Evolutionary conservation across 2,329 filamentous ascomycete genomes (phyloP), one percentile per base, ranked within the genome.

Genomic region (Penicillium sp.): DNA sequence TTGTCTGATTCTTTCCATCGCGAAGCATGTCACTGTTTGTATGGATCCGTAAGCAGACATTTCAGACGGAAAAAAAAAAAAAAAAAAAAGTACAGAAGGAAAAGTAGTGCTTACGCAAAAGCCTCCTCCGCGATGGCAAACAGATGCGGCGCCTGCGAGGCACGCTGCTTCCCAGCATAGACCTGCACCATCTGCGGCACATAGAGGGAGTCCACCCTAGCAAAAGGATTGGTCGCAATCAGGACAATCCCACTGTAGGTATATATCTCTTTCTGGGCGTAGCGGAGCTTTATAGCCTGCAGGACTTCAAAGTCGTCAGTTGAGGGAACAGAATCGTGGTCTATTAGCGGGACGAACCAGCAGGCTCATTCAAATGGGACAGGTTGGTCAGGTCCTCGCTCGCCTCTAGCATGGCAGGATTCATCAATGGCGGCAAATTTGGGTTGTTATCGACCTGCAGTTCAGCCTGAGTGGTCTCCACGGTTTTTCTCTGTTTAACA

Each of bases 151-250:
- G 95, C 93, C 73, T 97, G 93, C 51, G 93, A 95, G 52, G 91
- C 90, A 73, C 93, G 83, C 72, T 96, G 91, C 74, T 92, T 97
- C 66, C 93, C 93, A 49, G 93, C 91, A 74, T 98, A 98, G 33
- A 97, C 90, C 72, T 98, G 93, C n/a, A 98, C 91, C 92, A 98
- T 98, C 59, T 93, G 93, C 15, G 92, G 91, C 9, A 98, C 93
- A 73, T 98, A 98, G 66, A 98, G 83, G 37, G 93, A 98, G 71
- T 98, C 93, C 60, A 98, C 91, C 58, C 93, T 83, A 46, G 95
- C 93, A 66, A 98, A 98, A 20, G 93, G 93, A 75, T 98, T 98
- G 56, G 93, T 95, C 56, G 93, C 93, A 76, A 98, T 98, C 62
- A 98, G 80, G 58, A 98, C 93, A 67, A 98, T 97, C 68, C 93